These are phyloP conservation scores for Fraxinus floribunda DNA, from an alignment of 305 asterid species.

Conservation along the genomic window DNA sequence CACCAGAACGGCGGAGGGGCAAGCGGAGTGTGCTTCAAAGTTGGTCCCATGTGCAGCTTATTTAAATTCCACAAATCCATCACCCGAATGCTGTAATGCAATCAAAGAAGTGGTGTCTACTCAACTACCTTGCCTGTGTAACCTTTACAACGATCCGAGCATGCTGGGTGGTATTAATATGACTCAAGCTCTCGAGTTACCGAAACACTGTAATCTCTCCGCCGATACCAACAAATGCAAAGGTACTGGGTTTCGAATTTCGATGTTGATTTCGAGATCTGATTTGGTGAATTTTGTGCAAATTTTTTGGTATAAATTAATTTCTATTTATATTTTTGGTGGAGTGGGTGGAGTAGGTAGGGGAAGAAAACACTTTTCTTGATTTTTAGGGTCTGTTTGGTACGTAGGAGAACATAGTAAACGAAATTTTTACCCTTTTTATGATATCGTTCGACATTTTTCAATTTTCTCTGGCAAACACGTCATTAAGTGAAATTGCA, in stretches of 20 bases:
- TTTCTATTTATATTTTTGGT: neutral
- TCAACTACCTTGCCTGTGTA: conserved; percentile 56
- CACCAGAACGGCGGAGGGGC: conserved; percentile 32
- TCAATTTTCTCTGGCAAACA: neutral
- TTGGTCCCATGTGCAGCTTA: conserved; percentile 31
- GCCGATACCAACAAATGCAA: conserved; percentile 43
- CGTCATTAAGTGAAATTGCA: neutral
- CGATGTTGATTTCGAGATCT: neutral
- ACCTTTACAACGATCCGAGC: conserved; percentile 28
- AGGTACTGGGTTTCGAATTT: conserved; percentile 26
- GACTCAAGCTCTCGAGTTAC: conserved; percentile 57
- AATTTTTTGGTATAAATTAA: neutral
- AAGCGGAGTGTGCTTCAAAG: conserved; percentile 25
- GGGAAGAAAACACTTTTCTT: neutral
- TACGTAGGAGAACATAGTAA: too few relatives aligned
- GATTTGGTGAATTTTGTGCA: neutral
- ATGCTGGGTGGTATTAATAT: conserved; percentile 32
- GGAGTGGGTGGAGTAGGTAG: neutral
- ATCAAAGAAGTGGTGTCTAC: conserved; percentile 33
- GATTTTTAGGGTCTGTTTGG: neutral
- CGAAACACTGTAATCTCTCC: conserved; percentile 37
- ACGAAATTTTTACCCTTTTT: too few relatives aligned
- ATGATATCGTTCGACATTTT: neutral
- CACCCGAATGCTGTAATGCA: conserved; percentile 41
- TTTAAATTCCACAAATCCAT: conserved; percentile 45